phyloP scores from a whole-genome alignment of 1,139 yeast genomes.

The Pichia sp. region DNA sequence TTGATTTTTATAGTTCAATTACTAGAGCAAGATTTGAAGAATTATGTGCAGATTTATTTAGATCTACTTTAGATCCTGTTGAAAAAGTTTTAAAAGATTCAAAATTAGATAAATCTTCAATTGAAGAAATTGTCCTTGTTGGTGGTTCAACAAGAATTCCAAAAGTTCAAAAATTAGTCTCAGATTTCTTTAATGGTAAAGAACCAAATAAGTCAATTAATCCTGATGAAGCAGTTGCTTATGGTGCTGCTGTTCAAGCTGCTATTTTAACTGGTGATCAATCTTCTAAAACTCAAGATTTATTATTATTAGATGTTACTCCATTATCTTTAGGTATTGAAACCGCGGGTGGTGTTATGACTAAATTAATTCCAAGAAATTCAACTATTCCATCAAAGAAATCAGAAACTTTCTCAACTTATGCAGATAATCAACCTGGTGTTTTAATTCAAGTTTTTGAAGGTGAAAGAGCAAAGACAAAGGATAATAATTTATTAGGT shows the following conservation, averaged over 20 bases:
- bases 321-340: conserved; percentile 60
- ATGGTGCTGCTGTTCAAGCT: conserved; percentile 79
- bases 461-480: conserved; percentile 94
- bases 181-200: conserved; percentile 98
- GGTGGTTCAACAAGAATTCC: conserved; percentile 99
- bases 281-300: conserved; percentile 50
- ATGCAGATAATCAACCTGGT: conserved; percentile 61
- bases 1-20: conserved; percentile 92
- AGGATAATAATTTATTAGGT: conserved; percentile 92
- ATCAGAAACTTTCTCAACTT: conserved; percentile 57
- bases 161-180: conserved; percentile 94
- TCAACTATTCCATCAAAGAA: conserved; percentile 58
- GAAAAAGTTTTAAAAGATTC: conserved; percentile 97
- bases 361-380: conserved; percentile 60
- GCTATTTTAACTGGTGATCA: conserved; percentile 90
- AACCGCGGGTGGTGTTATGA: conserved; percentile 63
- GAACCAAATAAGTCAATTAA: conserved; percentile 45
- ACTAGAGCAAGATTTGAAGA: conserved; percentile 99
- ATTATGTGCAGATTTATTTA: conserved; percentile 91
- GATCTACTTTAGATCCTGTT: conserved; percentile 94
- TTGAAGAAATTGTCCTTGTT: conserved; percentile 94
- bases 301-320: conserved; percentile 49
- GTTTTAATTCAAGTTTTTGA: conserved; percentile 65
- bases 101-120: conserved; percentile 79
- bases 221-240: conserved; percentile 66